Conservation (phyloP, 805 yeast genomes). For the Torulaspora maleeae region DNA sequence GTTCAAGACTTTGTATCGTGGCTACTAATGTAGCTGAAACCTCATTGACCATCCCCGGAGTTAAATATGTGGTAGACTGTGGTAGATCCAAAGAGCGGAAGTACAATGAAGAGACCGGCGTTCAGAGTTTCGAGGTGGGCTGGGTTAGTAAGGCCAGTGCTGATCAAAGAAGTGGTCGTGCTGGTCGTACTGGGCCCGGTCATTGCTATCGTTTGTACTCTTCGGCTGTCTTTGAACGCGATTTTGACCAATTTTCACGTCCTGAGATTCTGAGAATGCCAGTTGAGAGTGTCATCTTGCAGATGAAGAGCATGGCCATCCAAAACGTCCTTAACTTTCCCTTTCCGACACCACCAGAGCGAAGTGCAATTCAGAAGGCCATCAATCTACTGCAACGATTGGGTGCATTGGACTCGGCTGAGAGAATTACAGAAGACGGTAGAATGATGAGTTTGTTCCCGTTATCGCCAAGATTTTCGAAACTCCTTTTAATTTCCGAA, state of each 20-base stretch:
- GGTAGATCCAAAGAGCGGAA: slow-evolving; percentile 90
- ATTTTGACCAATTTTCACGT: slow-evolving; percentile 71
- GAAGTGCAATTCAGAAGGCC: slow-evolving; percentile 55
- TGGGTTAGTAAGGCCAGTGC: slow-evolving; percentile 97
- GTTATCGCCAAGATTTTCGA: slow-evolving; percentile 86
- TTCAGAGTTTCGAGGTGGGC: slow-evolving; percentile 83
- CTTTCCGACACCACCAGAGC: slow-evolving; percentile 89
- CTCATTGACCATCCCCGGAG: slow-evolving; percentile 92
- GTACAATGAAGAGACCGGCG: slow-evolving; percentile 77
- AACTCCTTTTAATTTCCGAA: slow-evolving; percentile 81
- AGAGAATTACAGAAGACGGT: slow-evolving; percentile 70
- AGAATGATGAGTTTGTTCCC: slow-evolving; percentile 87
- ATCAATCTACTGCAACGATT: slow-evolving; percentile 60
- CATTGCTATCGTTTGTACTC: slow-evolving; percentile 90
- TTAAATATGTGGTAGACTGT: slow-evolving; percentile 89
- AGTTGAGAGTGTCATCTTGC: slow-evolving; percentile 88
- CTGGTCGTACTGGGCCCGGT: slow-evolving; percentile 98
- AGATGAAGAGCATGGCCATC: slow-evolving; percentile 97
- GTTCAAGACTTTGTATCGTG: slow-evolving; percentile 82
- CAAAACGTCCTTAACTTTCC: slow-evolving; percentile 89
- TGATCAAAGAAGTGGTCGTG: slow-evolving; percentile 93
- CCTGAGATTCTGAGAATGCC: slow-evolving; percentile 97
- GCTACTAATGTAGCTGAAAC: slow-evolving; percentile 99
- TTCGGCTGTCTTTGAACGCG: slow-evolving; percentile 87
- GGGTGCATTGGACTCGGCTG: slow-evolving; percentile 65